A percentile compares a stretch with the other conserved stretches of the same genome.
Conservation (phyloP, 495 filamentous ascomycete genomes). For the Tuber magnatum region DNA sequence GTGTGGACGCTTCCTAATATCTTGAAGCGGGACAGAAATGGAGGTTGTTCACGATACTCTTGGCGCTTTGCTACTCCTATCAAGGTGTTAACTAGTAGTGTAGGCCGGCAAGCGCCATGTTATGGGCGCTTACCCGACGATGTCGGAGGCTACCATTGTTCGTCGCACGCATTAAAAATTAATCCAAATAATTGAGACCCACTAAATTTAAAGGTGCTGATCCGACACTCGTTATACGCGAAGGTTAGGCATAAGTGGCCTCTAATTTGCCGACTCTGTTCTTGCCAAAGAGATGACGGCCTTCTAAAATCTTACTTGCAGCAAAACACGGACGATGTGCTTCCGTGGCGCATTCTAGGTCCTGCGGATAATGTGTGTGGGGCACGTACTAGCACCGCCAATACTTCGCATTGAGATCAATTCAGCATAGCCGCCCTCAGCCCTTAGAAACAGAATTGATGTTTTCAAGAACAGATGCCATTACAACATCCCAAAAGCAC, state of each 20-base stretch:
- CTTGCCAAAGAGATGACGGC: background rate
- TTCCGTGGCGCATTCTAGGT: background rate
- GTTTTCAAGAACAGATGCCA: background rate
- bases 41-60: background rate
- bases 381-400: background rate
- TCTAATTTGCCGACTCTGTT: background rate
- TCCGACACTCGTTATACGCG: background rate
- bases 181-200: background rate
- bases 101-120: background rate
- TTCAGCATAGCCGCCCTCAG: background rate
- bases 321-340: background rate
- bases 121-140: background rate
- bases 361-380: background rate
- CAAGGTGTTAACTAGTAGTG: background rate
- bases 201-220: background rate
- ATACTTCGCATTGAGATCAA: background rate
- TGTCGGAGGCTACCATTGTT: background rate
- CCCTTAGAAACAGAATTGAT: background rate
- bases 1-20: background rate
- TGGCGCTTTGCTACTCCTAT: background rate
- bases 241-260: background rate
- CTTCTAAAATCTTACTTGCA: background rate
- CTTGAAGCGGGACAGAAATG: background rate
- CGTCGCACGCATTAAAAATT: background rate
- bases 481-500: background rate